A percentile compares a stretch with the other conserved stretches of the same genome.
Evolutionary conservation across 2,329 filamentous ascomycete genomes (phyloP).

Genomic region (Ophiocordyceps australis): DNA sequence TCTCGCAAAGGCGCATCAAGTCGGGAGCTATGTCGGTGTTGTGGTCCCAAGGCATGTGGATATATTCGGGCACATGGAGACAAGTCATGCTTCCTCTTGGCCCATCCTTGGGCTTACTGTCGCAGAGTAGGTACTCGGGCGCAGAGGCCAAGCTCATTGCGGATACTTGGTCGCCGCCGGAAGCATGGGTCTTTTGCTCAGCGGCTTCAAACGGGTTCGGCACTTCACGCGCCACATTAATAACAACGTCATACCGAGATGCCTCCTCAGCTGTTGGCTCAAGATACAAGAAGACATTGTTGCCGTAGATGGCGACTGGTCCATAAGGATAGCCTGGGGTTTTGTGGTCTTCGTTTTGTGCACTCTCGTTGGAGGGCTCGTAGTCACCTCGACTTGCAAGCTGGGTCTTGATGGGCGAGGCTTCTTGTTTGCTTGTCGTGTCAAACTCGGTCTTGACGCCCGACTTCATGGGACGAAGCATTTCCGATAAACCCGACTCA

Average conservation of each 20-base stretch:
- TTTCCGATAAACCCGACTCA: conserved; percentile 39
- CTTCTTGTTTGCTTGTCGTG: conserved; percentile 31
- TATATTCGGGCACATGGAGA: conserved; percentile 59
- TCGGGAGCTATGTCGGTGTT: conserved; percentile 74
- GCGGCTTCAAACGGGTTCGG: conserved; percentile 47
- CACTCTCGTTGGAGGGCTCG: conserved; percentile 45
- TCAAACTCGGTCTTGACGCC: conserved; percentile 17
- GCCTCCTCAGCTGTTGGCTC: conserved; percentile 68
- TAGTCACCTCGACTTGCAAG: conserved; percentile 36
- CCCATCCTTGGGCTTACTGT: conserved; percentile 31
- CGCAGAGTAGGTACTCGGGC: conserved; percentile 31
- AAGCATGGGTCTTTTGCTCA: conserved; percentile 10
- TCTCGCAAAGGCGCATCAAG: conserved; percentile 55
- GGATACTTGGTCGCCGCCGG: conserved; percentile 8
- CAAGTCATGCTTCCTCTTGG: no score
- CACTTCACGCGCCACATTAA: conserved; percentile 74
- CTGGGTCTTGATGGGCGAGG: conserved; percentile 40
- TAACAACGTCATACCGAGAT: conserved; percentile 60
- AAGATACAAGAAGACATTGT: conserved; percentile 60
- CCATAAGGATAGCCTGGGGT: conserved; percentile 69
- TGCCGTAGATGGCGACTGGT: conserved; percentile 65
- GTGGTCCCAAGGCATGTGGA: conserved; percentile 77
- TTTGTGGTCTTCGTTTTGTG: conserved; percentile 62
- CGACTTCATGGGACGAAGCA: conserved; percentile 32
- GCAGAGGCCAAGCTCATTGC: conserved; percentile 39